A percentile compares a stretch with the other conserved stretches of the same genome.
phyloP scores from a whole-genome alignment of 2,329 filamentous ascomycete species.

The Exserohilum turcica region DNA sequence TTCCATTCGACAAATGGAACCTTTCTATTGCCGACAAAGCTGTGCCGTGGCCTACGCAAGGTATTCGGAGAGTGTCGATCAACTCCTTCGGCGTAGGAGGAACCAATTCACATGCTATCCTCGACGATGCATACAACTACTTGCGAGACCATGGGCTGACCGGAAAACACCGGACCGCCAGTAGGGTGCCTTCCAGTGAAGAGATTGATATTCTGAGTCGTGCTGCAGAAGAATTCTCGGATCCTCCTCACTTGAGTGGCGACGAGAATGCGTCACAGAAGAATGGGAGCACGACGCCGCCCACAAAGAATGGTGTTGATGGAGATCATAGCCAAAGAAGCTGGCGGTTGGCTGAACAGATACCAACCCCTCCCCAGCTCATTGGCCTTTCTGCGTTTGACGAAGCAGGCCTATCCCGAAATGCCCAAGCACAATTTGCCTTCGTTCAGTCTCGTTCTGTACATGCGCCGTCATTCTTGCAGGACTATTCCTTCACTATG shows the following conservation, averaged over 20 bases:
- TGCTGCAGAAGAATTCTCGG: not conserved
- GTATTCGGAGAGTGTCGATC: slow-evolving; percentile 14
- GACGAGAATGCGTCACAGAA: not conserved
- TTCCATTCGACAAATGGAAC: slow-evolving; percentile 4
- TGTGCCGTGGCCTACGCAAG: slow-evolving; percentile 13
- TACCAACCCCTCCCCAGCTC: not conserved
- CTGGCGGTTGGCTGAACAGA: not conserved
- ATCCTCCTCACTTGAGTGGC: not conserved
- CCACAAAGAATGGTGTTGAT: not conserved
- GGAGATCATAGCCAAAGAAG: not conserved
- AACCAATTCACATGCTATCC: slow-evolving; percentile 6
- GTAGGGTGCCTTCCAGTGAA: not conserved
- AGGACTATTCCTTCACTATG: not conserved
- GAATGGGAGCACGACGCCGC: not conserved
- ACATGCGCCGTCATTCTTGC: not conserved
- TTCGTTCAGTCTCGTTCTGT: not conserved
- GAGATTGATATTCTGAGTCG: not conserved
- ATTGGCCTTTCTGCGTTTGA: not conserved
- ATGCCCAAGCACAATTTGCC: not conserved
- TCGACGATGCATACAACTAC: slow-evolving; percentile 15
- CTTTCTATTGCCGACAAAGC: not conserved
- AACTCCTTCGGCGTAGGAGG: slow-evolving; percentile 38
- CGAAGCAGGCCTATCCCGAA: not conserved
- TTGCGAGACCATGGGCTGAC: not conserved
- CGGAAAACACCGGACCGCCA: not conserved